Percentiles rank a stretch among this genome's conserved stretches.
phyloP scores from a whole-genome alignment of 176 grass and related monocot species.

The Cymbopogon citratus region DNA sequence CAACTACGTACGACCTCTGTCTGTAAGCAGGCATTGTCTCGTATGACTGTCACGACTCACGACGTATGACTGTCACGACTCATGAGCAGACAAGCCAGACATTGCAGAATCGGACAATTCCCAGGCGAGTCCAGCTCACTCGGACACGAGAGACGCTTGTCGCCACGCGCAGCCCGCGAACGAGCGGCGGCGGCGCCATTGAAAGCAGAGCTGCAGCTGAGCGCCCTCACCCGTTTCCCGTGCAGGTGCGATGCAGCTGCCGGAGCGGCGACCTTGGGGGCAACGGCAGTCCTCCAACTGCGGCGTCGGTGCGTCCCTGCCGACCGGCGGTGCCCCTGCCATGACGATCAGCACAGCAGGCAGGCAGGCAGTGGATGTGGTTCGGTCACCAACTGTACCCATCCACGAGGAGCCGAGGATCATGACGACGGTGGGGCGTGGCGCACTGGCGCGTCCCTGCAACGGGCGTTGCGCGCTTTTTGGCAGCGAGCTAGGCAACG shows the following conservation, averaged over 20 bases:
- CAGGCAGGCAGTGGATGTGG: conserved; percentile 1
- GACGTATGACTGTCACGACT: not conserved
- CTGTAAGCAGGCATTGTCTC: too few species aligned
- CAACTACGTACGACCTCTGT: too few species aligned
- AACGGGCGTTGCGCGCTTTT: not conserved
- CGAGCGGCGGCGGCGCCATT: not conserved
- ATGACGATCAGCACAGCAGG: not conserved
- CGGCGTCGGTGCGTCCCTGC: not conserved
- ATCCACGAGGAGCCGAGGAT: not conserved
- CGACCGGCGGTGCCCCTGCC: not conserved
- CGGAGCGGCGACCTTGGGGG: not conserved
- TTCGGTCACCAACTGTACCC: conserved; percentile 40
- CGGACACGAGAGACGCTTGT: not conserved
- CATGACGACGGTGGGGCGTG: not conserved
- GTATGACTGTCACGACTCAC: not conserved
- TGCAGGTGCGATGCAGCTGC: not conserved
- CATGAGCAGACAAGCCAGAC: too few species aligned
- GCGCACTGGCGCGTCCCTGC: not conserved
- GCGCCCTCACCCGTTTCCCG: conserved; percentile 10
- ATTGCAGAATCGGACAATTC: not conserved
- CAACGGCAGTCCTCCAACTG: not conserved
- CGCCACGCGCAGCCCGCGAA: not conserved
- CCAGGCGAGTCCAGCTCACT: not conserved
- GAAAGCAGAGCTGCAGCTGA: not conserved
- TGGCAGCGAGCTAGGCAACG: not conserved